A percentile compares a stretch with the other conserved stretches of the same genome.
Evolutionary conservation across 2,329 filamentous ascomycete genomes (phyloP).

Genomic region (Blastomyces emzantsi): DNA sequence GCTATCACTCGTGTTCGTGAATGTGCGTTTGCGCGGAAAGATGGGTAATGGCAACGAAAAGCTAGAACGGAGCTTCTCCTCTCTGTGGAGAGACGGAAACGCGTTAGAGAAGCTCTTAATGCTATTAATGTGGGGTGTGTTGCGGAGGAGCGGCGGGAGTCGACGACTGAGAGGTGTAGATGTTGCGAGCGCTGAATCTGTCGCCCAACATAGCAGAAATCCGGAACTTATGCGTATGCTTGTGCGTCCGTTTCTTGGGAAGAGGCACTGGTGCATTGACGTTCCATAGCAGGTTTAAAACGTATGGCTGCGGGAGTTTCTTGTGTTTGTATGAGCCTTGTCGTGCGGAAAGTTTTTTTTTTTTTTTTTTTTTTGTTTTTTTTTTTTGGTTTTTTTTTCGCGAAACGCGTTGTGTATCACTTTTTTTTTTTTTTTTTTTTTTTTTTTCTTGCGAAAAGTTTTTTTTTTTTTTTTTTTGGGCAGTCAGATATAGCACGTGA

Average conservation of each 20-base stretch:
- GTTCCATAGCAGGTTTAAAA: neutral
- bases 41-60: neutral
- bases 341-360: neutral
- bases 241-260: neutral
- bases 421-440: too few relatives aligned
- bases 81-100: neutral
- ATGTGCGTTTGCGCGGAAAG: neutral
- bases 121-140: neutral
- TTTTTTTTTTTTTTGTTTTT: too few relatives aligned
- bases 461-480: too few relatives aligned
- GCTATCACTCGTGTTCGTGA: too few relatives aligned
- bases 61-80: neutral
- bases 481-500: too few relatives aligned
- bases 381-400: neutral
- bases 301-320: too few relatives aligned
- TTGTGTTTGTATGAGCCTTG: too few relatives aligned
- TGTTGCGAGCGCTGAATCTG: neutral
- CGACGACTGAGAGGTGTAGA: neutral
- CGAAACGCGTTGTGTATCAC: too few relatives aligned
- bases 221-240: neutral
- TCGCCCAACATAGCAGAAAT: neutral
- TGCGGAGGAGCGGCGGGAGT: neutral
- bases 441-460: neutral
- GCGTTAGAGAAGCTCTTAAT: neutral
- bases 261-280: neutral